These are phyloP conservation scores for Powellomyces hirtus DNA, from an alignment of 192 early-diverging fungal genomes.

Conservation along the genomic window DNA sequence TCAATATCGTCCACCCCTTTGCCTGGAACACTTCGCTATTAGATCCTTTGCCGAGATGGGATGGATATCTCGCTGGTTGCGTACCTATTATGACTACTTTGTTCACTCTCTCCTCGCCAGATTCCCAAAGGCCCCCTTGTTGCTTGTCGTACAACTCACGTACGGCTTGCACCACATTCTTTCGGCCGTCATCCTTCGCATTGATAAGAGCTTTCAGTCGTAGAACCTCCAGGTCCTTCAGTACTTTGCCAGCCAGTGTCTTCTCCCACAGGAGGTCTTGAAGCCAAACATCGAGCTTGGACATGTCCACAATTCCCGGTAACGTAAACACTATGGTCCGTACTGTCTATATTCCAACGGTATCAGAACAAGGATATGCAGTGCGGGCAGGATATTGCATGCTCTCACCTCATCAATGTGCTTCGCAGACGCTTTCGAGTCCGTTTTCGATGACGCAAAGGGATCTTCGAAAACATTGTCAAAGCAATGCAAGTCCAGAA, in stretches of 20 bases:
- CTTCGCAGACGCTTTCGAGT: neutral
- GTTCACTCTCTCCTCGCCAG: slow-evolving; percentile 30
- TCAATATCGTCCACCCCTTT: neutral
- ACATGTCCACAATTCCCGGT: slow-evolving; percentile 43
- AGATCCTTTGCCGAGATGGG: neutral
- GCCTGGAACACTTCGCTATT: neutral
- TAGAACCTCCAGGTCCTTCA: slow-evolving; percentile 42
- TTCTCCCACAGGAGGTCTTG: slow-evolving; percentile 70
- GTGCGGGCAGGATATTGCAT: slow-evolving; percentile 37
- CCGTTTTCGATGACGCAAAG: neutral
- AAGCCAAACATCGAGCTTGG: slow-evolving; percentile 72
- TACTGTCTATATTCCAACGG: too few species aligned
- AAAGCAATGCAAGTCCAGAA: slow-evolving; percentile 63
- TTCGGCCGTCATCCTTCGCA: slow-evolving; percentile 22
- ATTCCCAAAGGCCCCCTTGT: slow-evolving; percentile 37
- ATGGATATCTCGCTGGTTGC: neutral
- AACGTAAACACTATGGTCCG: slow-evolving; percentile 58
- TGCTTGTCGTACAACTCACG: slow-evolving; percentile 68
- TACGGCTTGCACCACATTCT: slow-evolving; percentile 61
- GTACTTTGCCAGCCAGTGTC: neutral
- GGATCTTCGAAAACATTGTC: slow-evolving; percentile 45
- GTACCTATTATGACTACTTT: slow-evolving; percentile 52
- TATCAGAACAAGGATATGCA: slow-evolving; percentile 30
- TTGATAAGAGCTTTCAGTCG: slow-evolving; percentile 63
- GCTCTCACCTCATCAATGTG: slow-evolving; percentile 44